A percentile compares a stretch with the other conserved stretches of the same genome.
phyloP scores from a whole-genome alignment of 2,329 filamentous ascomycete species.

The Calcarisporium arbuscula region DNA sequence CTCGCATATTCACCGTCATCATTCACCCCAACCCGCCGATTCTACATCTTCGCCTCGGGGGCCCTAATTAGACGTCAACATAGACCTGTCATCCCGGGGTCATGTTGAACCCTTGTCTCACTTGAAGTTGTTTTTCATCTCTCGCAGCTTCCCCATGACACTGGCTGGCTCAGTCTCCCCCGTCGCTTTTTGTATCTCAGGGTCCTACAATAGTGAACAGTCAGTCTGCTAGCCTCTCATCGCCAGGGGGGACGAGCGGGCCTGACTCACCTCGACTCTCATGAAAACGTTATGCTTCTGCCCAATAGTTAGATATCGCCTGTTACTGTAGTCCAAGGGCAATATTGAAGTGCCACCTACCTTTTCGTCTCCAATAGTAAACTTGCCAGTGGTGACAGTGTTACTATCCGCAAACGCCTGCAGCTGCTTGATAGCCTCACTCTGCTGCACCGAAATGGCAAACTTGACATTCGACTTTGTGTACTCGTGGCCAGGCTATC shows the following conservation, averaged over 20 bases:
- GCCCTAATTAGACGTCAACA: neutral
- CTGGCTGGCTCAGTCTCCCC: conserved; percentile 73
- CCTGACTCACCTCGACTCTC: conserved; percentile 62
- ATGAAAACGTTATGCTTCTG: conserved; percentile 96
- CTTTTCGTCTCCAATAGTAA: conserved; percentile 97
- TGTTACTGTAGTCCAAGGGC: neutral
- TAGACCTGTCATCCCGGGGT: no score
- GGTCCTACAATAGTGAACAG: conserved; percentile 49
- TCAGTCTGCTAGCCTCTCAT: conserved; percentile 3
- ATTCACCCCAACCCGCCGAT: no score
- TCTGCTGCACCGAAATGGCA: conserved; percentile 66
- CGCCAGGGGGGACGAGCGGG: neutral
- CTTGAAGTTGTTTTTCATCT: conserved; percentile 81
- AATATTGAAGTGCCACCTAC: conserved; percentile 41
- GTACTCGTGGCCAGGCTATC: conserved; percentile 88
- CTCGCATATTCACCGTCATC: no score
- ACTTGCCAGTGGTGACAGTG: conserved; percentile 86
- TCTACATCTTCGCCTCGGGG: no score
- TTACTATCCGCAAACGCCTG: conserved; percentile 72
- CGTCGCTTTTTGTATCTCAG: conserved; percentile 75
- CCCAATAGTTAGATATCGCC: neutral
- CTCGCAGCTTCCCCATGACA: conserved; percentile 79
- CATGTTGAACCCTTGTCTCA: no score
- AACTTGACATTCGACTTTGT: conserved; percentile 97
- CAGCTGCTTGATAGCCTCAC: conserved; percentile 69